These are phyloP conservation scores for Tripidium arundinaceum DNA, from an alignment of 202 grass and related monocot genomes.

Conservation along the genomic window DNA sequence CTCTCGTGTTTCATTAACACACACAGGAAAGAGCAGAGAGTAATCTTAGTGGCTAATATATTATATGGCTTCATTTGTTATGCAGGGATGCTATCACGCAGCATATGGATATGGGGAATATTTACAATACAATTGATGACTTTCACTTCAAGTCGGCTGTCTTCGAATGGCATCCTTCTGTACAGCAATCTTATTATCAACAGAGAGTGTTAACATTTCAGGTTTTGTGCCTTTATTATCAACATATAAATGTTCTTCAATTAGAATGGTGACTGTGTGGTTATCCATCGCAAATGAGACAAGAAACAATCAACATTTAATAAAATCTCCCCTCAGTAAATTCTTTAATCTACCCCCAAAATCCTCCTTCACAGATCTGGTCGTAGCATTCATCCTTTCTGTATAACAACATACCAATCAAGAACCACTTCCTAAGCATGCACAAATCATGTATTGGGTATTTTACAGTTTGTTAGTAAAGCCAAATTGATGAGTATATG, in stretches of 20 bases:
- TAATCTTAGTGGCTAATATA: background rate
- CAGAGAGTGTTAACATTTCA: background rate
- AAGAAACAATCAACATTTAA: too few species aligned
- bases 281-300: too few species aligned
- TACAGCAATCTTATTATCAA: background rate
- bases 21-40: background rate
- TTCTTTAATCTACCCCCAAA: too few species aligned
- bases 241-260: background rate
- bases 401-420: too few species aligned
- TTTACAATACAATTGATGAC: conserved; percentile 25
- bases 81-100: background rate
- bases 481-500: too few species aligned
- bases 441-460: too few species aligned
- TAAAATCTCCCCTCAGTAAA: too few species aligned
- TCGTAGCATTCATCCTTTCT: too few species aligned
- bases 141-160: background rate
- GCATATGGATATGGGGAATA: background rate
- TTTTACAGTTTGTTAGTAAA: too few species aligned
- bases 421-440: too few species aligned
- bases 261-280: too few species aligned
- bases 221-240: background rate
- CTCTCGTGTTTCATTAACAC: background rate
- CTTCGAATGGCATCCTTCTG: background rate
- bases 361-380: too few species aligned
- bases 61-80: background rate